Evolutionary conservation across 306 rosid genomes (phyloP).

Genomic region (Vicia sativa): DNA sequence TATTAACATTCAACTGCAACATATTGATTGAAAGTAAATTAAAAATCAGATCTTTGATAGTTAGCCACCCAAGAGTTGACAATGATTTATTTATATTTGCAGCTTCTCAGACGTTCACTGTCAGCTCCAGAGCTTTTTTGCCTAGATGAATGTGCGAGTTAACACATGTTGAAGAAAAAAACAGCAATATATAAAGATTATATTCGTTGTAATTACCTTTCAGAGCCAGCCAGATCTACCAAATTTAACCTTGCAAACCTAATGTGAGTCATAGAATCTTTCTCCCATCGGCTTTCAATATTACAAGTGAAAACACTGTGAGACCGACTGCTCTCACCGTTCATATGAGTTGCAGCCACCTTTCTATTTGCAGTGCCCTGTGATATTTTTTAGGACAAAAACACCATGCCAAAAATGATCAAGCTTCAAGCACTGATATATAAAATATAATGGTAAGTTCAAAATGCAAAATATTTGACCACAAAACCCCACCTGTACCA

Average conservation of each 20-base stretch:
- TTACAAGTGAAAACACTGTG: conserved; percentile 96
- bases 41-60: conserved; percentile 31
- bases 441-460: conserved; percentile 21
- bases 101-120: conserved; percentile 93
- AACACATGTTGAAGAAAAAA: conserved; percentile 33
- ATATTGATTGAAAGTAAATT: conserved; percentile 31
- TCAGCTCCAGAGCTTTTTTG: conserved; percentile 98
- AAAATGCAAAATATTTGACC: conserved; percentile 24
- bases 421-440: conserved; percentile 31
- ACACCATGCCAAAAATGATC: conserved; percentile 30
- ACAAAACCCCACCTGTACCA: conserved; percentile 66
- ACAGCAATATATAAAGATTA: conserved; percentile 8
- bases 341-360: conserved; percentile 94
- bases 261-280: conserved; percentile 81
- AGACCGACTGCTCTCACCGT: conserved; percentile 92
- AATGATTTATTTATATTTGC: conserved; percentile 93
- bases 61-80: conserved; percentile 86
- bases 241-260: conserved; percentile 94
- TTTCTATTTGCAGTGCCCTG: conserved; percentile 94
- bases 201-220: conserved; percentile 59
- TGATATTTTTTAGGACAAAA: conserved; percentile 39
- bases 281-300: conserved; percentile 92
- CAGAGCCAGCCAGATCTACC: conserved; percentile 97
- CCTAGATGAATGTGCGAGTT: conserved; percentile 54
- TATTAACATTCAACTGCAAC: conserved; percentile 26